Evolutionary conservation across 1,284 basidiomycete genomes (phyloP), one percentile per base, ranked within the genome.

Genomic region (Ganoderma resinaceum): DNA sequence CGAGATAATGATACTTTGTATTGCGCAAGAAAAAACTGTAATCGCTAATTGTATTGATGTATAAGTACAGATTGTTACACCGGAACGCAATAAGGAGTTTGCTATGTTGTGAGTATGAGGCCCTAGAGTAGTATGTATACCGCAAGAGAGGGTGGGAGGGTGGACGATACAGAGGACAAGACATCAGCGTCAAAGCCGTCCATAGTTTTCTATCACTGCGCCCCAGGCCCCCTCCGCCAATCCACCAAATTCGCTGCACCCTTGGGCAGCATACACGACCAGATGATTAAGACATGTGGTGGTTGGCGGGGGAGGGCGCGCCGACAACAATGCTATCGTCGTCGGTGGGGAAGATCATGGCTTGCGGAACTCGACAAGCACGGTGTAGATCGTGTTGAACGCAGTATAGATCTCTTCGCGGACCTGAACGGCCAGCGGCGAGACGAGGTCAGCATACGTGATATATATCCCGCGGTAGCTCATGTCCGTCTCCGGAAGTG

Each of bases 381-480:
- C 95, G 66, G 95, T 96, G 82, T 99, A 98, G 74, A 99, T 99
- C 71, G 96, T 95, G 85, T 98, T 98, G 90, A 99, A 99, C 49
- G 98, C 98, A 67, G 95, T 96, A 81, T 99, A 99, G 75, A 99
- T 99, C 88, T 99, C 98, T 84, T 99, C 97, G 82, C 98, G 89
- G 81, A 98, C 94, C 95, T 96, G 80, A 74, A 76, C 67, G 77
- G 74, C 67, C 74, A 69, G 67, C 60, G 73, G 77, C 69, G 75
- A 60, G 37, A 60, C 23, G 55, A 60, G n/a, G 58, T 60, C 38
- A 60, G 58, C 58, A 60, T 60, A n/a, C 42, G 59, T 64, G 58
- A n/a, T 70, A 60, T 35, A 46, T 60, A 60, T 26, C 61, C 53
- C 38, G 16, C 6, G 16, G 62, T 63, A 66, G 62, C 69, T 69